Evolutionary conservation across 2,329 filamentous ascomycete species (phyloP), one percentile per base, ranked within the genome.

Genomic region (Periconia sp.): DNA sequence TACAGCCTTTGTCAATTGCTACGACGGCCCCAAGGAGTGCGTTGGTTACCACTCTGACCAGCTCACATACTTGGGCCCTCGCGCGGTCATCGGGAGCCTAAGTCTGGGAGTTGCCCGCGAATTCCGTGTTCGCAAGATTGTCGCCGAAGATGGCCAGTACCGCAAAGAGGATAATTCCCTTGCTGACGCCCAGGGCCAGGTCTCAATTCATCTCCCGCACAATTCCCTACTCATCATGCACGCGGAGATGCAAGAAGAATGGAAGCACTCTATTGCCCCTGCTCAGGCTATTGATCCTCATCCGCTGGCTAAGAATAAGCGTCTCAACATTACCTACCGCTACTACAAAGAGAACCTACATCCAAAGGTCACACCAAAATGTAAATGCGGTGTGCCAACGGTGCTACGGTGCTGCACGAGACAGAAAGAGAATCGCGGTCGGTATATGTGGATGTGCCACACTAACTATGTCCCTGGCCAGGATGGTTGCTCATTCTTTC

Each of bases 171-270:
- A 72, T 38, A 59, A 64, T 22, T 51, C 28, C 46, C 62, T 63
- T 10, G 74, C 80, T 2, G 86, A 94, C 52, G 78, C 80, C 0
- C 83, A 88, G 60, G 92, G 92, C 4, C 92, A 96, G 65, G 92
- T 97, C 45, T 85, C 90, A 1, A 94, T 97, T 30, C 90, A 96
- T 57, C 82, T 97, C 0, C 92, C 92, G 0, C 94, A 97, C 69
- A 97, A 97, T 68, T 95, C 89, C 0, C 79, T 97, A 0, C 78
- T 99, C 0, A 78, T 97, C 8, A 97, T 99, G 94, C 92, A 97
- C 62, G 92, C 92, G 1, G 90, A 95, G 65, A 97, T 96, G 89
- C 92, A 97, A 64, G 92, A 97, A 64, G 86, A 88, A 63, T 97
- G 91, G 91, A 97, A 96, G 68, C 94, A 99, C 68, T 82, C 83